These are phyloP conservation scores for Candida montana DNA, from an alignment of 805 yeast species.

Conservation along the genomic window DNA sequence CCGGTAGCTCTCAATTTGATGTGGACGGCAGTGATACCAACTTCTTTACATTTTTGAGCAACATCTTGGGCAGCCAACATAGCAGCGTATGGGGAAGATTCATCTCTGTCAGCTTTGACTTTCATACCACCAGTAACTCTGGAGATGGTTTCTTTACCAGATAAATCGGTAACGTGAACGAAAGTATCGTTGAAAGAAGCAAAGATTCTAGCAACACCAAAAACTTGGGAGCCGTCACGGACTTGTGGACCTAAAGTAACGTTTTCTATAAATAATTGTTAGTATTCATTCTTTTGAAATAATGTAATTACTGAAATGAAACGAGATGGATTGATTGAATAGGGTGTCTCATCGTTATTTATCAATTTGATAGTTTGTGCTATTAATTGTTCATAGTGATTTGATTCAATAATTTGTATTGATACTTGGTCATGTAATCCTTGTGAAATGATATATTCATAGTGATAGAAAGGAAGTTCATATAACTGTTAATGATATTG, in stretches of 20 bases:
- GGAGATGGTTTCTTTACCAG: constrained; percentile 99
- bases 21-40: constrained; percentile 99
- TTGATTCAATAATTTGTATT: too few relatives aligned
- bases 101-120: constrained; percentile 99
- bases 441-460: too few relatives aligned
- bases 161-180: constrained; percentile 98
- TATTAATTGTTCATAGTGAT: too few relatives aligned
- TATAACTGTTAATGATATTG: background rate
- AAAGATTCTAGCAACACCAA: constrained; percentile 99
- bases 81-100: constrained; percentile 99
- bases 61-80: constrained; percentile 99
- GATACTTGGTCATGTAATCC: too few relatives aligned
- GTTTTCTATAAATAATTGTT: constrained; percentile 36
- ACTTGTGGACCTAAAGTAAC: constrained; percentile 78
- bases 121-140: constrained; percentile 99
- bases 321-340: background rate
- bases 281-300: constrained; percentile 9
- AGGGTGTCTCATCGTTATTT: too few relatives aligned
- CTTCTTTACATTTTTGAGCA: constrained; percentile 98
- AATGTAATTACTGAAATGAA: background rate
- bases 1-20: constrained; percentile 99
- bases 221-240: constrained; percentile 97
- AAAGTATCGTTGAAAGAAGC: constrained; percentile 99
- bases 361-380: too few relatives aligned
- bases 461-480: too few relatives aligned